These are phyloP conservation scores for Erigeron canadensis DNA, from an alignment of 129 eudicot genomes.

Conservation along the genomic window DNA sequence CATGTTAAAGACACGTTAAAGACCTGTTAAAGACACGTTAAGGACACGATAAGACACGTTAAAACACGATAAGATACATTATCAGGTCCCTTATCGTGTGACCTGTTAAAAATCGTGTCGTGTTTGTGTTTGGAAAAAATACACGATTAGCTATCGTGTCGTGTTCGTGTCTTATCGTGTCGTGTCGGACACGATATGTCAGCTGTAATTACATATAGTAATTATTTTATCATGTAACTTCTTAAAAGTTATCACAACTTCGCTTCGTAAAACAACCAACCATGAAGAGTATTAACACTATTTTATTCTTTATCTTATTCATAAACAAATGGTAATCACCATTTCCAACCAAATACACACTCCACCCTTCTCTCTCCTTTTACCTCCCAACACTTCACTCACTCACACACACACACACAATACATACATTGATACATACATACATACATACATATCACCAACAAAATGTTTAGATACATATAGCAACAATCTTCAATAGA, in stretches of 20 bases:
- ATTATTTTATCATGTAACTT: background rate
- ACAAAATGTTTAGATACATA: background rate
- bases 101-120: no score
- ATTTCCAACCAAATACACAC: conserved; percentile 6
- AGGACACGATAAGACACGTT: no score
- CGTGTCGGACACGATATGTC: no score
- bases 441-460: background rate
- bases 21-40: no score
- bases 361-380: background rate
- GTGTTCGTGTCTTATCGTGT: no score
- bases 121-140: no score
- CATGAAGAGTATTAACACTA: background rate
- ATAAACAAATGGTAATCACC: background rate
- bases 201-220: no score
- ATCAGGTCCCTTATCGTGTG: no score
- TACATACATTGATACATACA: background rate
- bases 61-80: no score
- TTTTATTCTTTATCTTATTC: background rate
- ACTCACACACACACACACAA: background rate
- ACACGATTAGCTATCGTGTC: no score
- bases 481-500: background rate
- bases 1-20: no score
- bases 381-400: background rate
- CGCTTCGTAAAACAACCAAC: conserved; percentile 19
- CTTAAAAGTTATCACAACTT: conserved; percentile 21